Base-by-base conservation (phyloP, 108 stramenopile genomes). In the Fistulifera solaris region DNA sequence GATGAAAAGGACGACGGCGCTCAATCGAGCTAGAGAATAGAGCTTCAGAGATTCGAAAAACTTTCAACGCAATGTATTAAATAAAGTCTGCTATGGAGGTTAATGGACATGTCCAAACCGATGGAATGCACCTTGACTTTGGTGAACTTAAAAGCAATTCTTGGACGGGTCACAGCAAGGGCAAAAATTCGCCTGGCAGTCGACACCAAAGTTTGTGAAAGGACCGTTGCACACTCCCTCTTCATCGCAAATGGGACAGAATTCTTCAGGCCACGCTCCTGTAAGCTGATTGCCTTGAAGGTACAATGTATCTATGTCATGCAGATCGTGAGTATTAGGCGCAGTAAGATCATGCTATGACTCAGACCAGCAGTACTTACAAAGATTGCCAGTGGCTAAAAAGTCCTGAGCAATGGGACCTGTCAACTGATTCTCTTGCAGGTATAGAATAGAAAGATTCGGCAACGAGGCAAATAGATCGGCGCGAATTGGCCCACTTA, bases 351-450 rank as follows among this genome's bases (percentile, higher is more conserved):
- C 19, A 14, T n/a, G 27, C n/a, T 1, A 35, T 15, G 27, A 56
- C 47, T 22, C 19, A 41, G 41, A 14, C 12, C 35, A 23, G 23
- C 14, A 59, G 40, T 48, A 66, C 74, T 59, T 70, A 76, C 69
- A 43, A 14, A 76, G 62, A 2, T 27, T 38, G 26, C 52, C 66
- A 56, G 67, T 64, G 10, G 40, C 27, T 6, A 28, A 25, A 52
- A 77, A 47, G 10, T 59, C 56, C 25, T 14, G 25, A 1, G 67
- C 45, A 35, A 77, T 59, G 6, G 59, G 44, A 48, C 77, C 77
- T 12, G 61, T 66, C 49, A 78, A 56, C 19, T 52, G 26, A 48
- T 78, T 78, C 48, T 62, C 19, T 23, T 70, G 61, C 38, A 78
- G 47, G 47, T 72, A 60, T 38, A 78, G 53, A 23, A 58, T 52